Conservation (phyloP, 768 basidiomycete species). For the Tubosaeta sp. region DNA sequence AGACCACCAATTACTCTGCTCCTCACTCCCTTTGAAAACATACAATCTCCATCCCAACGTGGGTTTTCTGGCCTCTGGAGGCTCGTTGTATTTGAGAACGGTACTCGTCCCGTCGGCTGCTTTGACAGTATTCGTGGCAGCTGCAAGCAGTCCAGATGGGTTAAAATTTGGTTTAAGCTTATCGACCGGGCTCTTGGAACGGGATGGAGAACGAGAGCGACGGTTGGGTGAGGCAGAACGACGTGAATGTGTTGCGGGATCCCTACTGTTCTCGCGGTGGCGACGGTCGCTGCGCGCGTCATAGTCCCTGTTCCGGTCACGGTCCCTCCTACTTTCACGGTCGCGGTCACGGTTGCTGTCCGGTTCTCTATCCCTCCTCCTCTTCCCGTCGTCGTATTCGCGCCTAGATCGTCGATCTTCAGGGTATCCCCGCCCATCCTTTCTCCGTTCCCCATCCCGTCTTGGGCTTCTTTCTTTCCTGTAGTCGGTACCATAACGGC, state of each 20-base stretch:
- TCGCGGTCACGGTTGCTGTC: slow-evolving; percentile 12
- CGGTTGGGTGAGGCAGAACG: slow-evolving; percentile 57
- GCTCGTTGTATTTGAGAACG: slow-evolving; percentile 96
- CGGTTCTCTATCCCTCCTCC: slow-evolving; percentile 11
- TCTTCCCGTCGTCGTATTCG: slow-evolving; percentile 17
- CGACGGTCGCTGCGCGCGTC: slow-evolving; percentile 29
- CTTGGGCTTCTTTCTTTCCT: slow-evolving; percentile 10
- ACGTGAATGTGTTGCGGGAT: slow-evolving; percentile 31
- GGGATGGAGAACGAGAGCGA: slow-evolving; percentile 39
- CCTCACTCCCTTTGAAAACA: slow-evolving; percentile 93
- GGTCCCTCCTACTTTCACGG: slow-evolving; percentile 8
- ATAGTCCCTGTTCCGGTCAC: slow-evolving; percentile 38
- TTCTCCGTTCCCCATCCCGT: slow-evolving; percentile 22
- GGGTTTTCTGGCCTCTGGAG: slow-evolving; percentile 95
- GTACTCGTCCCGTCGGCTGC: slow-evolving; percentile 71
- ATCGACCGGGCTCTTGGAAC: slow-evolving; percentile 43
- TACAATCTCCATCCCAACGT: slow-evolving; percentile 88
- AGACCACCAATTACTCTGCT: slow-evolving; percentile 65
- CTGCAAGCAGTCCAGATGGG: slow-evolving; percentile 86
- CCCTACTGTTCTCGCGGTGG: slow-evolving; percentile 24
- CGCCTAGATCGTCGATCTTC: slow-evolving; percentile 18
- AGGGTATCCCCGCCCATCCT: slow-evolving; percentile 13
- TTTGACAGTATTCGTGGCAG: slow-evolving; percentile 90
- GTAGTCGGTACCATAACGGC: slow-evolving; percentile 12
- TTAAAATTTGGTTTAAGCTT: slow-evolving; percentile 88